Conservation (phyloP, 306 rosid genomes). For the Sicyos edulis region DNA sequence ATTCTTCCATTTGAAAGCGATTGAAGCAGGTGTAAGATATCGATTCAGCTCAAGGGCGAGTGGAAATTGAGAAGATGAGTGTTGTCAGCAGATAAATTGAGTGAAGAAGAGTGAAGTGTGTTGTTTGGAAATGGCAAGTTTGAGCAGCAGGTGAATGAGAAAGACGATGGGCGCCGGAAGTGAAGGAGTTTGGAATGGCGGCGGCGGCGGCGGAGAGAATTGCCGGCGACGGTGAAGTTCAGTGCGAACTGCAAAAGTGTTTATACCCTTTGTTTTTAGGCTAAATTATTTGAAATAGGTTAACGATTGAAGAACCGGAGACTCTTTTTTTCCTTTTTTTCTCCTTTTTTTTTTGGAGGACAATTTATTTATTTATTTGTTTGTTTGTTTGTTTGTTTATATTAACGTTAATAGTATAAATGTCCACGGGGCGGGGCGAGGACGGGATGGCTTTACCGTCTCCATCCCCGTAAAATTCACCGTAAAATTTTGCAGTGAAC, state of each 20-base stretch:
- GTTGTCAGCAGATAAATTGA: neutral
- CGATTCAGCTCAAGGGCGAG: neutral
- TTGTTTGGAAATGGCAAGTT: neutral
- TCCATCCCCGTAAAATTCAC: too few relatives aligned
- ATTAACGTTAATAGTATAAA: too few relatives aligned
- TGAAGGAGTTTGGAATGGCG: neutral
- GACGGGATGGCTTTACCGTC: too few relatives aligned
- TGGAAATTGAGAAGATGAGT: neutral
- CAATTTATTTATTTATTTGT: too few relatives aligned
- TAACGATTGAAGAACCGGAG: too few relatives aligned
- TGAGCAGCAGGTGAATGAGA: neutral
- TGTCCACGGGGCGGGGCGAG: too few relatives aligned
- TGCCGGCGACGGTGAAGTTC: conserved; percentile 6
- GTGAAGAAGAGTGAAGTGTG: neutral
- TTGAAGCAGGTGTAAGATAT: neutral
- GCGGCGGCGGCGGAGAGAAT: neutral
- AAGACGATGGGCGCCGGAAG: neutral
- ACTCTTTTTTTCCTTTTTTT: too few relatives aligned
- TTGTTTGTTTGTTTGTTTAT: too few relatives aligned
- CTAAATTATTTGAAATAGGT: neutral
- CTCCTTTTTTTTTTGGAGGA: too few relatives aligned
- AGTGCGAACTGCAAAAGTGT: neutral
- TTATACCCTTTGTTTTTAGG: neutral
- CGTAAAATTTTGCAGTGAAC: too few relatives aligned
- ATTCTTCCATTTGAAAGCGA: conserved; percentile 42